Percentiles rank a stretch among this genome's conserved stretches.
These are phyloP conservation scores for Chytriomyces confervae DNA, from an alignment of 192 early-diverging fungal species.

Conservation along the genomic window DNA sequence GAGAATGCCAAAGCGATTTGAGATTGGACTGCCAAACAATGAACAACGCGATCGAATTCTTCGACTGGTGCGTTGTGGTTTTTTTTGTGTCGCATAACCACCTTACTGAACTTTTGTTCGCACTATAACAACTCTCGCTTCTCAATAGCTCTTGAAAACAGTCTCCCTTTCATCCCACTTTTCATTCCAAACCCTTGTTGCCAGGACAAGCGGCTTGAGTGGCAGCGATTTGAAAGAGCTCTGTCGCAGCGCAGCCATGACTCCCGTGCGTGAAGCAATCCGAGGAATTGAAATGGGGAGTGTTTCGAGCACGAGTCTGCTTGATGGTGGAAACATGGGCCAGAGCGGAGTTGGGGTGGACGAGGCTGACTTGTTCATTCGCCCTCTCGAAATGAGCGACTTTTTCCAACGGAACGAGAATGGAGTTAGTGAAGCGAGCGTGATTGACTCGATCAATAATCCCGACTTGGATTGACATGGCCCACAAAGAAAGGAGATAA, in stretches of 20 bases:
- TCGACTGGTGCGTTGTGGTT: slow-evolving; percentile 40
- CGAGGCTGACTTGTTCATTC: slow-evolving; percentile 37
- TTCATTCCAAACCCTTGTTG: slow-evolving; percentile 75
- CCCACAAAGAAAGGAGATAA: neutral
- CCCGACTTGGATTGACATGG: neutral
- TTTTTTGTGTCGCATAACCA: neutral
- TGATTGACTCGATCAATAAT: neutral
- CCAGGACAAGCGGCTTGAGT: slow-evolving; percentile 79
- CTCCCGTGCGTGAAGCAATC: slow-evolving; percentile 77
- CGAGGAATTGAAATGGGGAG: slow-evolving; percentile 33
- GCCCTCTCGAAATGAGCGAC: slow-evolving; percentile 42
- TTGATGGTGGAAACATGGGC: neutral
- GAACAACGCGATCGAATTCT: slow-evolving; percentile 88
- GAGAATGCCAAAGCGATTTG: slow-evolving; percentile 96
- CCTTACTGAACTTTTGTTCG: neutral
- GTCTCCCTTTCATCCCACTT: slow-evolving; percentile 67
- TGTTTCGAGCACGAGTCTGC: slow-evolving; percentile 22
- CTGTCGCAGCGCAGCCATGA: slow-evolving; percentile 95
- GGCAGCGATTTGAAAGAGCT: slow-evolving; percentile 98
- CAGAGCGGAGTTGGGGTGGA: neutral
- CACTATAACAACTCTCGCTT: no score
- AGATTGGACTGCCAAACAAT: slow-evolving; percentile 80
- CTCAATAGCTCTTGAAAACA: slow-evolving; percentile 71
- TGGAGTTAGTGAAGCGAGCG: neutral
- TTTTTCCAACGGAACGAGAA: slow-evolving; percentile 32